Evolutionary conservation across 2,329 filamentous ascomycete genomes (phyloP).

Genomic region (Ascochyta lentis): DNA sequence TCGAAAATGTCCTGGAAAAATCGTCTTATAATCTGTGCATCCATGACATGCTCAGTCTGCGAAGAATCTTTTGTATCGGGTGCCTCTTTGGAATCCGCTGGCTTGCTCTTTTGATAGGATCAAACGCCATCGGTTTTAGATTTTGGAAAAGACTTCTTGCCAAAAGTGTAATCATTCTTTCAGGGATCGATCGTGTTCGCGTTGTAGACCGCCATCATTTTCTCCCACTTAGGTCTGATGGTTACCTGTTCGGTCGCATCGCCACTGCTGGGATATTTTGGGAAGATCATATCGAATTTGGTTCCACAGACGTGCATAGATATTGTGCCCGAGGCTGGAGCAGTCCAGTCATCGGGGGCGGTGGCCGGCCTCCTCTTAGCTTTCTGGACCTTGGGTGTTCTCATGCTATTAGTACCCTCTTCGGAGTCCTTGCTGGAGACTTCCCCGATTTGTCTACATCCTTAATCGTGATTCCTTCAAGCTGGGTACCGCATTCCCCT

Average conservation of each 20-base stretch:
- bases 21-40: conserved; percentile 1
- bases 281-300: background rate
- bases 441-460: background rate
- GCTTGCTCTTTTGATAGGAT: background rate
- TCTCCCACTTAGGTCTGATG: background rate
- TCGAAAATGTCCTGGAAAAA: background rate
- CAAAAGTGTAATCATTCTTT: background rate
- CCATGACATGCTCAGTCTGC: conserved; percentile 2
- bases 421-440: background rate
- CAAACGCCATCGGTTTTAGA: background rate
- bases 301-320: background rate
- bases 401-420: background rate
- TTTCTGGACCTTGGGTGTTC: background rate
- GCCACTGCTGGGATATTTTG: background rate
- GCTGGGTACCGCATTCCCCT: background rate
- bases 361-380: too few relatives aligned
- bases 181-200: background rate
- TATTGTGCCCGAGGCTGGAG: background rate
- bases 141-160: background rate
- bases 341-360: too few relatives aligned
- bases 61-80: background rate
- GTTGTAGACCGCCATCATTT: background rate
- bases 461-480: background rate
- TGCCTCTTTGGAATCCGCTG: background rate
- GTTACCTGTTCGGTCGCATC: background rate